A percentile compares a stretch with the other conserved stretches of the same genome.
These are phyloP conservation scores for Lolium rigidum DNA, from an alignment of 176 grass and related monocot genomes.

Conservation along the genomic window DNA sequence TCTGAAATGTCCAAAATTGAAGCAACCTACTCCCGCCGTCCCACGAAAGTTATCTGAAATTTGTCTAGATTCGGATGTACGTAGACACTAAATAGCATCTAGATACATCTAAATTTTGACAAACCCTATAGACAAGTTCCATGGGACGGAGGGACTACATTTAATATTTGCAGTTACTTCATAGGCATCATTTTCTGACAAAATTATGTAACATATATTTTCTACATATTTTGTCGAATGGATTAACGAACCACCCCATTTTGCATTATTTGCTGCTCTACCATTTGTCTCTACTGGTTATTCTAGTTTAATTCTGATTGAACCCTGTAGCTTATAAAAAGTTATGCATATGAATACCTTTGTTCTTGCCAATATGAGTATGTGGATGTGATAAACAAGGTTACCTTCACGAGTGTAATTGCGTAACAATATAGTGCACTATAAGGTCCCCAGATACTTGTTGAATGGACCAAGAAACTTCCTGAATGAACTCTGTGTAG, in stretches of 20 bases:
- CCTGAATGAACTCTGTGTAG: conserved; percentile 20
- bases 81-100: too few relatives aligned
- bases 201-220: not conserved
- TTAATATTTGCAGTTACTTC: not conserved
- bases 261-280: not conserved
- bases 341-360: not conserved
- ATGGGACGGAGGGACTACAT: not conserved
- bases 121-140: too few relatives aligned
- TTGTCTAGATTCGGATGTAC: too few relatives aligned
- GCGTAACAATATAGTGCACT: not conserved
- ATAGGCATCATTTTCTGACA: not conserved
- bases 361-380: not conserved
- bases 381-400: conserved; percentile 20
- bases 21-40: not conserved
- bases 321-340: not conserved
- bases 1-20: not conserved
- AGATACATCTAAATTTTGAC: too few relatives aligned
- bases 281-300: not conserved
- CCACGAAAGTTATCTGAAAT: too few relatives aligned
- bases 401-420: not conserved
- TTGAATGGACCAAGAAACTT: conserved; percentile 4
- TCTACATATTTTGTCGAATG: not conserved
- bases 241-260: too few relatives aligned
- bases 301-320: not conserved
- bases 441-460: not conserved